Percentiles rank a stretch among this genome's conserved stretches.
Evolutionary conservation across 2,329 filamentous ascomycete genomes (phyloP).

Genomic region (Herpotrichia juniperi): DNA sequence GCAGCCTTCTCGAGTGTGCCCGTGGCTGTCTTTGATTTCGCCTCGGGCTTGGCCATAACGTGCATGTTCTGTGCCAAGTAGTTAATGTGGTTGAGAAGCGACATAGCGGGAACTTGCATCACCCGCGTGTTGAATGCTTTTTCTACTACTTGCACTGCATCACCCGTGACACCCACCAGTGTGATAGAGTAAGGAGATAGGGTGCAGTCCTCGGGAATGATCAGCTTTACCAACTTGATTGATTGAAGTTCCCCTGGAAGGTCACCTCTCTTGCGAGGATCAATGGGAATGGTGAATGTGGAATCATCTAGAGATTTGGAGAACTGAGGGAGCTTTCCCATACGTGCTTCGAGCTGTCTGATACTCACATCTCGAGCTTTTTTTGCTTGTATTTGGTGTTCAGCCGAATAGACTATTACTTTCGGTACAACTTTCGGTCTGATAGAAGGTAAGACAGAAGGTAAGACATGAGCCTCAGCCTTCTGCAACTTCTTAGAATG

Average conservation of each 20-base stretch:
- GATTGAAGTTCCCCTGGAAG: constrained; percentile 67
- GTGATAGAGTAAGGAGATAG: constrained; percentile 70
- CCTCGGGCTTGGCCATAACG: constrained; percentile 58
- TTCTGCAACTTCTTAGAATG: constrained; percentile 7
- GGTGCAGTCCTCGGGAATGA: constrained; percentile 75
- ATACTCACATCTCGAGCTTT: constrained; percentile 69
- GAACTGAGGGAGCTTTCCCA: constrained; percentile 71
- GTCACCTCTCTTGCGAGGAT: constrained; percentile 65
- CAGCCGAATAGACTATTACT: constrained; percentile 46
- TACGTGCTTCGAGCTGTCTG: constrained; percentile 75
- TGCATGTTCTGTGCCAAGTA: constrained; percentile 76
- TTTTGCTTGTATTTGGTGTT: constrained; percentile 68
- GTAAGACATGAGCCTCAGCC: neutral
- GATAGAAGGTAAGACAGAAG: neutral
- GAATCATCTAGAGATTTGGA: constrained; percentile 72
- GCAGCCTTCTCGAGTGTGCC: neutral
- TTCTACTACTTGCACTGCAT: constrained; percentile 68
- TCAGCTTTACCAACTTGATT: constrained; percentile 69
- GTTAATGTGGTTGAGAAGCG: constrained; percentile 76
- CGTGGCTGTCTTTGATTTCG: neutral
- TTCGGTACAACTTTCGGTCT: neutral
- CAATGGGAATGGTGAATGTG: constrained; percentile 72
- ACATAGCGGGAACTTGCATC: constrained; percentile 63
- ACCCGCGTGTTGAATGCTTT: constrained; percentile 67
- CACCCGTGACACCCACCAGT: constrained; percentile 66